phyloP scores from a whole-genome alignment of 2,329 filamentous ascomycete genomes.

The Paramyrothecium roridum region DNA sequence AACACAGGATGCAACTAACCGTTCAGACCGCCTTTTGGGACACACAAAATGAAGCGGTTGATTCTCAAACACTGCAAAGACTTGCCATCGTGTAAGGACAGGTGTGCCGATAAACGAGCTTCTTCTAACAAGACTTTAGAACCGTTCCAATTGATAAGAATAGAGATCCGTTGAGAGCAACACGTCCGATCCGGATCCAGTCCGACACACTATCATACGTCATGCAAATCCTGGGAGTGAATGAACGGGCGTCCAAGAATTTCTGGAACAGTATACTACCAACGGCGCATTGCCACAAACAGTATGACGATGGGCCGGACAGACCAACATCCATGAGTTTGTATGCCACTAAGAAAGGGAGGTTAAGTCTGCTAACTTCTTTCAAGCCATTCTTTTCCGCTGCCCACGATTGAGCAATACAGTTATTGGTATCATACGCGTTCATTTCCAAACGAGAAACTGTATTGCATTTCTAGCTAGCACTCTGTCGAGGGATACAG shows the following conservation, averaged over 20 bases:
- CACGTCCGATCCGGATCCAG: neutral
- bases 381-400: conserved; percentile 1
- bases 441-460: neutral
- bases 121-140: neutral
- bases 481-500: neutral
- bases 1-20: neutral
- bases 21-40: neutral
- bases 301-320: conserved; percentile 1
- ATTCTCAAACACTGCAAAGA: neutral
- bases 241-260: neutral
- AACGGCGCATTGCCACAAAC: neutral
- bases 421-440: neutral
- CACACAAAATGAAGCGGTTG: neutral
- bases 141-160: neutral
- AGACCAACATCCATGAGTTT: conserved; percentile 4
- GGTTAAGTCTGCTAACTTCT: neutral
- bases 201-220: neutral
- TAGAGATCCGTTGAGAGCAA: neutral
- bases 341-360: neutral
- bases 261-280: conserved; percentile 4
- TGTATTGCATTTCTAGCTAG: conserved; percentile 1
- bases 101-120: too few relatives aligned
- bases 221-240: neutral
- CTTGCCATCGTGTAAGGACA: neutral
- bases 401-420: conserved; percentile 1